Conservation (phyloP, 768 basidiomycete genomes). For the Xanthoconium purpureum region DNA sequence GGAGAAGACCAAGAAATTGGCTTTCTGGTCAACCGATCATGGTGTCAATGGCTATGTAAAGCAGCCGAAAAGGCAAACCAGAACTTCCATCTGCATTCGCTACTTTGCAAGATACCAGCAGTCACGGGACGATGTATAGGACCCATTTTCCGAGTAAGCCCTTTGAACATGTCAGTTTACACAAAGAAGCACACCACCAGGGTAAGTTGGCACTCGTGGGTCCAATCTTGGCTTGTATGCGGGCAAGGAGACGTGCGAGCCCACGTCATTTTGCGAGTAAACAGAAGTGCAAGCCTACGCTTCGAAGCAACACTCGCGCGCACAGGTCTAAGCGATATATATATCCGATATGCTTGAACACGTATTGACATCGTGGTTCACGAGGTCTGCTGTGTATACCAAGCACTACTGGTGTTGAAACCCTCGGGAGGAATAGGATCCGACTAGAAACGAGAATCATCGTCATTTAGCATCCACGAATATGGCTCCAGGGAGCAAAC, state of each 20-base stretch:
- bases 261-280: neutral
- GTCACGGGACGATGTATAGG: neutral
- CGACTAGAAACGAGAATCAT: constrained; percentile 40
- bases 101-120: neutral
- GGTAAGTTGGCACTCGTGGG: neutral
- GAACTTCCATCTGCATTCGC: neutral
- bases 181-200: neutral
- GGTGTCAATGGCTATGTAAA: neutral
- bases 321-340: constrained; percentile 18
- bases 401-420: constrained; percentile 71
- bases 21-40: neutral
- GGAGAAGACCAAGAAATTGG: neutral
- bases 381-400: constrained; percentile 60
- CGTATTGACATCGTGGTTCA: constrained; percentile 21
- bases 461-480: neutral
- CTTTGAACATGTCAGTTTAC: neutral
- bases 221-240: neutral
- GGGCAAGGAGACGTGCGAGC: neutral
- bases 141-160: neutral
- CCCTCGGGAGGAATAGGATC: constrained; percentile 64
- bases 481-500: neutral
- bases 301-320: neutral
- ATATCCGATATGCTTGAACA: constrained; percentile 21
- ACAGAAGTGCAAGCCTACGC: too few relatives aligned
- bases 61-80: neutral